phyloP scores from a whole-genome alignment of 2,329 filamentous ascomycete species.

The Epichloe sibirici region DNA sequence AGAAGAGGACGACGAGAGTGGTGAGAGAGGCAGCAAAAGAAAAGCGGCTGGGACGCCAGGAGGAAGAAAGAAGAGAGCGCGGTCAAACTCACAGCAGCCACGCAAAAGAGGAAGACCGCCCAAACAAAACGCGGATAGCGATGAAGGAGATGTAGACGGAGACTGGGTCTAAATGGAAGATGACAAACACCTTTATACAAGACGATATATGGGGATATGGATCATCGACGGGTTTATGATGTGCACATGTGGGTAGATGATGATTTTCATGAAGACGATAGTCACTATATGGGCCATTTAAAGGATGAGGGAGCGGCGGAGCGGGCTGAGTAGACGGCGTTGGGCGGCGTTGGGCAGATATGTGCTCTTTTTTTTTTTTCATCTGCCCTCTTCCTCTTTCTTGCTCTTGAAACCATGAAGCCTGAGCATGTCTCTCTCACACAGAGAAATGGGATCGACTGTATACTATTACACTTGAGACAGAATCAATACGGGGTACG shows the following conservation, averaged over 20 bases:
- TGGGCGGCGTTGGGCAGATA: not conserved
- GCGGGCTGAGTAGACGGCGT: not conserved
- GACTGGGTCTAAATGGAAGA: slow-evolving; percentile 21
- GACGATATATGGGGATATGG: not conserved
- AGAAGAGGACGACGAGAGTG: slow-evolving; percentile 35
- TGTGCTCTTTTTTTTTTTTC: not conserved
- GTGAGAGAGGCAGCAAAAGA: slow-evolving; percentile 42
- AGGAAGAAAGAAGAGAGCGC: slow-evolving; percentile 45
- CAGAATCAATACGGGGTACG: no score
- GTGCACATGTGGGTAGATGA: not conserved
- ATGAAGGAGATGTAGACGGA: slow-evolving; percentile 24
- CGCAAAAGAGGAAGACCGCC: slow-evolving; percentile 39
- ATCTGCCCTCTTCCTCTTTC: not conserved
- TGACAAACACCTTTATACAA: not conserved
- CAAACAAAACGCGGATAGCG: slow-evolving; percentile 31
- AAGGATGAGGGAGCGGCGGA: not conserved
- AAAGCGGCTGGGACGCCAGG: slow-evolving; percentile 37
- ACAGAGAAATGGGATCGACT: not conserved
- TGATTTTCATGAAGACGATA: not conserved
- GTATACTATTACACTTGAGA: not conserved
- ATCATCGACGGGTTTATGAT: not conserved
- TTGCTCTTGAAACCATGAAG: not conserved
- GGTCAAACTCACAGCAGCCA: slow-evolving; percentile 40
- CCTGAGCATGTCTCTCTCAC: not conserved
- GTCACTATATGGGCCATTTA: not conserved